Conservation (phyloP, 1,284 basidiomycete genomes). For the Leucoagaricus sp. region DNA sequence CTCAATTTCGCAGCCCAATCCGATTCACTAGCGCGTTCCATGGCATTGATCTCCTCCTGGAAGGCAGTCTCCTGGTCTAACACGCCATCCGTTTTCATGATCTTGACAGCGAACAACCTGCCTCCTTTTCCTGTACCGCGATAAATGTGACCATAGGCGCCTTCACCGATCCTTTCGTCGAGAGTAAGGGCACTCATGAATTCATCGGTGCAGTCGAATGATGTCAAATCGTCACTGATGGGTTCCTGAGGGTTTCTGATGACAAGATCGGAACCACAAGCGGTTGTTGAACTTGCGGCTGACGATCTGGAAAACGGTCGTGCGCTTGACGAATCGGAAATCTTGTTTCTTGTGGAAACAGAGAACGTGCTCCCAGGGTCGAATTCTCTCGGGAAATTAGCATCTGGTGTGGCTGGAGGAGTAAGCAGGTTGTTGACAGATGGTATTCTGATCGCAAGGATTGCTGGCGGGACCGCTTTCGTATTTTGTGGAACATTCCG, state of each 20-base stretch:
- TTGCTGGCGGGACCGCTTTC: not conserved
- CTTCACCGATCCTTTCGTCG: slow-evolving; percentile 1
- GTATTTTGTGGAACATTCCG: not conserved
- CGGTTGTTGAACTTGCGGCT: not conserved
- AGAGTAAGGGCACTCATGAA: slow-evolving; percentile 3
- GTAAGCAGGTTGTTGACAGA: not conserved
- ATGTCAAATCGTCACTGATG: not conserved
- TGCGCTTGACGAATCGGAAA: not conserved
- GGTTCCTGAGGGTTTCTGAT: not conserved
- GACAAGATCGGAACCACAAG: not conserved
- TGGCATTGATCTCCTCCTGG: slow-evolving; percentile 1
- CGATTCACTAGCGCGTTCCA: not conserved
- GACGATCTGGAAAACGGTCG: not conserved
- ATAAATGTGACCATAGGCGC: slow-evolving; percentile 9
- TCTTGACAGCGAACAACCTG: slow-evolving; percentile 6
- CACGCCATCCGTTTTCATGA: not conserved
- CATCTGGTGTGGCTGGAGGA: not conserved
- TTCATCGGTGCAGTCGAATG: not conserved
- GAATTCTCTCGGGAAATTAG: not conserved
- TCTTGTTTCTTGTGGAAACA: not conserved
- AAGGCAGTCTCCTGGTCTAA: not conserved
- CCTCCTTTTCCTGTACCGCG: slow-evolving; percentile 1
- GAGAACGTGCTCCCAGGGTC: not conserved
- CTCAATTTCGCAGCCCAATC: slow-evolving; percentile 34
- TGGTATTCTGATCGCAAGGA: not conserved